Evolutionary conservation across 2,329 filamentous ascomycete genomes (phyloP), one percentile per base, ranked within the genome.

Genomic region (Fusarium sp.): DNA sequence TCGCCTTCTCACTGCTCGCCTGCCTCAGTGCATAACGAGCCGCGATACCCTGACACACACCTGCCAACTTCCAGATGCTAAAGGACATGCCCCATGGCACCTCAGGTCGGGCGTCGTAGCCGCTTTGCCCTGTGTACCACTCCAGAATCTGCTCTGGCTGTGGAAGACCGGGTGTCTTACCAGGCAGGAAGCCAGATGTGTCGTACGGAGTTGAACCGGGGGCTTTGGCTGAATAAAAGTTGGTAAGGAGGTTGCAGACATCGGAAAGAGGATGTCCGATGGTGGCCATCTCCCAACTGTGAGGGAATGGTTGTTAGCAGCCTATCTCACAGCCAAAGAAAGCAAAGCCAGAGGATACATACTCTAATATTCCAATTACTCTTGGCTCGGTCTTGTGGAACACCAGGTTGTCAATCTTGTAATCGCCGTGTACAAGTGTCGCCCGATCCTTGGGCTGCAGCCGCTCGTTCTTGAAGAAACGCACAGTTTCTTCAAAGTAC

Each of bases 211-310:
- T 59, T 11, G 72, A 66, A 25, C 66, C 73, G 13, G 69, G 53
- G 34, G 72, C 53, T 53, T 75, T 72, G 34, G 80, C 77, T 54
- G 77, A 78, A 75, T 79, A 82, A 73, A 81, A 83, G 54, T 79
- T 80, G 57, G 76, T 82, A 54, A 83, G 68, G 20, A 98, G 84
- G 80, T 98, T 98, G 79, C 90, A 90, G 42, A 98, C 84, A 78
- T 99, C 96, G 8, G 92, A 95, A 23, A 98, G 87, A 2, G 96
- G 96, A 79, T 99, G 95, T n/a, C 96, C 96, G 57, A 98, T 90
- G 0, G 96, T 98, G 37, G 93, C 94, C 93, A 99, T 97, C 83
- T 98, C 96, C 95, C 95, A 98, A 82, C 87, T 89, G 75, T 76
- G n/a, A 51, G 9, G 23, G 53, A 47, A 25, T 23, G 6, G 18